Evolutionary conservation across 2,329 filamentous ascomycete species (phyloP).

Genomic region (Colletotrichum sp.): DNA sequence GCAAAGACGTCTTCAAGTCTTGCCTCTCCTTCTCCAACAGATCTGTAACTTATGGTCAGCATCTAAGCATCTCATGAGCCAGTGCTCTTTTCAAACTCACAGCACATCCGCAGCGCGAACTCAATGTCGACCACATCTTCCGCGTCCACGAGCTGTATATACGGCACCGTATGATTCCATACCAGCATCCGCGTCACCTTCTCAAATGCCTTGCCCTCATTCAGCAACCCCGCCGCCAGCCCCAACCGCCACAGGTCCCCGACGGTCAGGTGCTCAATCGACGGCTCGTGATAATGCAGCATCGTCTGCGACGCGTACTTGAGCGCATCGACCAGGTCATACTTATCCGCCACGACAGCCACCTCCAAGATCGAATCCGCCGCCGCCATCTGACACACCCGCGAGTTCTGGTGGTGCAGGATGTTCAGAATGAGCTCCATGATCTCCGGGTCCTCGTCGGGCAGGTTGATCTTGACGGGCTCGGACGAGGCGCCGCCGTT

Average conservation of each 20-base stretch:
- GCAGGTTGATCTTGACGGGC: constrained; percentile 29
- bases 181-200: constrained; percentile 15
- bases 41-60: constrained; percentile 3
- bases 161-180: constrained; percentile 19
- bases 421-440: constrained; percentile 37
- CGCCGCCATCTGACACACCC: constrained; percentile 29
- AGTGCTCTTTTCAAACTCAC: neutral
- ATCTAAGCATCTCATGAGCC: neutral
- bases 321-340: constrained; percentile 22
- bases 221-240: constrained; percentile 16
- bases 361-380: constrained; percentile 32
- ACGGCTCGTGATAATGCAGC: constrained; percentile 18
- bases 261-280: constrained; percentile 15
- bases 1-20: constrained; percentile 17
- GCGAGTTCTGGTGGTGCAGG: constrained; percentile 29
- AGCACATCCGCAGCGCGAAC: constrained; percentile 20
- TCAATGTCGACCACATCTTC: constrained; percentile 17
- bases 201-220: constrained; percentile 14
- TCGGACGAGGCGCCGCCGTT: neutral
- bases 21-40: constrained; percentile 19
- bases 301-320: constrained; percentile 17
- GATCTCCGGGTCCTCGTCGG: constrained; percentile 34
- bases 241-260: constrained; percentile 17
- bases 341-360: constrained; percentile 32
- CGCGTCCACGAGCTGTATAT: constrained; percentile 16